Percentiles rank a stretch among this genome's conserved stretches.
phyloP scores from a whole-genome alignment of 257 asterid species.

The Solanum pennellii region DNA sequence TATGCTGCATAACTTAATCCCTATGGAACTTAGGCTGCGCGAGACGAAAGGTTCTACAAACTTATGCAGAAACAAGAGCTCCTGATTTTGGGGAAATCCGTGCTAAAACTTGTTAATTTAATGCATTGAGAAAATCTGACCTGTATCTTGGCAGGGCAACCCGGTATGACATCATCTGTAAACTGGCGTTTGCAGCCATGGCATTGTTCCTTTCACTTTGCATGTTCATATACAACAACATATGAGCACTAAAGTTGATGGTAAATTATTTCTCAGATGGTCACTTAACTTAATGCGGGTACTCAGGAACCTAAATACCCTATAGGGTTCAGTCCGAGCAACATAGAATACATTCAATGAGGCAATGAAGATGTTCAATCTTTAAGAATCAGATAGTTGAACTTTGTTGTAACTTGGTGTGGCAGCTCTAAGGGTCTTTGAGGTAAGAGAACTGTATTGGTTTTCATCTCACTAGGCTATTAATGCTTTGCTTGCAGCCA shows the following conservation, averaged over 20 bases:
- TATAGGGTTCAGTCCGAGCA: not conserved
- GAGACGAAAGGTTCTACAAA: not conserved
- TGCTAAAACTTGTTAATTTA: not conserved
- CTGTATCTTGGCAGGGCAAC: constrained; percentile 23
- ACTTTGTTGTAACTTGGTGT: not conserved
- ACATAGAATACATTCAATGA: not conserved
- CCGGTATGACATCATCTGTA: not conserved
- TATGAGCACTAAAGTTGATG: not conserved
- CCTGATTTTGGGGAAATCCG: not conserved
- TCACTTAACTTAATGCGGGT: not conserved
- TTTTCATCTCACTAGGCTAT: constrained; percentile 5
- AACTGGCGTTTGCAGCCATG: not conserved
- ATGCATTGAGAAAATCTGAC: not conserved
- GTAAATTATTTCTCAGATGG: not conserved
- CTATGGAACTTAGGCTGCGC: not conserved
- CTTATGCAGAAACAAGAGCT: not conserved
- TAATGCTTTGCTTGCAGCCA: not conserved
- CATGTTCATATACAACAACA: not conserved
- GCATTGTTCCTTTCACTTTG: not conserved
- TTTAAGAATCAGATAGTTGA: not conserved
- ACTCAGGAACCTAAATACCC: not conserved
- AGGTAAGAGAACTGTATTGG: not conserved
- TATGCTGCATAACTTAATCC: not conserved
- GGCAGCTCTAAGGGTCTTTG: not conserved
- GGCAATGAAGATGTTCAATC: not conserved